These are phyloP conservation scores for Globisporangium parvum DNA, from an alignment of 352 stramenopile genomes.

Conservation along the genomic window DNA sequence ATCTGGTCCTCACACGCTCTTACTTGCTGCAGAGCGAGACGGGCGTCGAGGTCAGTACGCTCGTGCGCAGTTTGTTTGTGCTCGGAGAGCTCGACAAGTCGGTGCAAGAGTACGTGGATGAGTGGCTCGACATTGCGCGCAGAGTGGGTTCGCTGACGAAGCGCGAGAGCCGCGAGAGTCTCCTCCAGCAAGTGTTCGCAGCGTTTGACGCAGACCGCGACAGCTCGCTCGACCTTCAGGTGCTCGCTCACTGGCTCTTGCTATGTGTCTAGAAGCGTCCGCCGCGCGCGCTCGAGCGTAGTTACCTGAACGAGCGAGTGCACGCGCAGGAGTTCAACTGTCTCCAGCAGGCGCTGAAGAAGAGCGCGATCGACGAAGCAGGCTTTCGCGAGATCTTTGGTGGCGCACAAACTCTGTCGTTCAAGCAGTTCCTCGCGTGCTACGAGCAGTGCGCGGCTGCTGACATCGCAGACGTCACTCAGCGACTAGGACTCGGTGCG, in stretches of 20 bases:
- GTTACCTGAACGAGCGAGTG: background rate
- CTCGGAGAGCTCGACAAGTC: constrained; percentile 35
- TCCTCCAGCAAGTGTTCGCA: constrained; percentile 35
- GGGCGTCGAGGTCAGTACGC: constrained; percentile 10
- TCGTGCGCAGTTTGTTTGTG: constrained; percentile 28
- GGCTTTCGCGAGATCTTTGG: constrained; percentile 36
- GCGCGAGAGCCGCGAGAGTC: constrained; percentile 29
- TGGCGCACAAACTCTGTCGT: constrained; percentile 17
- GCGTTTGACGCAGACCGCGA: constrained; percentile 36
- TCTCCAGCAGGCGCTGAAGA: constrained; percentile 43
- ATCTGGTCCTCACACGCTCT: constrained; percentile 1
- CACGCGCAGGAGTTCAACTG: constrained; percentile 43
- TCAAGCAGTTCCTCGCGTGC: constrained; percentile 27
- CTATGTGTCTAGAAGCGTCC: no score
- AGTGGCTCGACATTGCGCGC: constrained; percentile 14
- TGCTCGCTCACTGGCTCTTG: constrained; percentile 2
- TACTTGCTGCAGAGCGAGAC: constrained; percentile 9
- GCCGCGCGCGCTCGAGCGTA: no score
- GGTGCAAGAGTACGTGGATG: constrained; percentile 24
- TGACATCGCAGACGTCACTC: constrained; percentile 26
- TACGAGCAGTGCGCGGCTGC: constrained; percentile 33
- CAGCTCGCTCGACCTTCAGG: constrained; percentile 33
- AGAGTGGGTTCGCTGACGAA: constrained; percentile 28
- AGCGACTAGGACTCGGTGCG: constrained; percentile 39
- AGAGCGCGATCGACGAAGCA: constrained; percentile 30